Percentiles rank a stretch among this genome's conserved stretches.
These are phyloP conservation scores for Leccinum sublutescens DNA, from an alignment of 768 basidiomycete genomes.

Conservation along the genomic window DNA sequence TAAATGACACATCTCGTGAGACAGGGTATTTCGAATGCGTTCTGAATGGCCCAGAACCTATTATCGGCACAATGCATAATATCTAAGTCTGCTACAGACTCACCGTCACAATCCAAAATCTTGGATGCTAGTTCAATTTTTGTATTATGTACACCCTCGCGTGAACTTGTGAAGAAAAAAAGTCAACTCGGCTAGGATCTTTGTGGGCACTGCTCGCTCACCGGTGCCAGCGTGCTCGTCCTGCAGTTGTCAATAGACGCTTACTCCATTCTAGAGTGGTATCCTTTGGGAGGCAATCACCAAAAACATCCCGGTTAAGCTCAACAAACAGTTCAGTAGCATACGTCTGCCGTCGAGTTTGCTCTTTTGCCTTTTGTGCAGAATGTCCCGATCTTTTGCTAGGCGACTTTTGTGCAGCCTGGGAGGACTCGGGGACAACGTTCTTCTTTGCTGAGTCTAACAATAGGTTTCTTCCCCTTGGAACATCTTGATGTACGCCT, in stretches of 20 bases:
- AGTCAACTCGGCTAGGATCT: background rate
- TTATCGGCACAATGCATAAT: background rate
- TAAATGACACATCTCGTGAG: slow-evolving; percentile 92
- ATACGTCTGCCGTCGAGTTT: slow-evolving; percentile 46
- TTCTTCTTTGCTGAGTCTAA: slow-evolving; percentile 15
- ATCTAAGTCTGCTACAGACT: slow-evolving; percentile 8
- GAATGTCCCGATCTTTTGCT: slow-evolving; percentile 26
- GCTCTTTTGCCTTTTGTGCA: slow-evolving; percentile 41
- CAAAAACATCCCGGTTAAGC: slow-evolving; percentile 59
- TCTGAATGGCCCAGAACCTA: slow-evolving; percentile 41
- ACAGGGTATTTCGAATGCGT: slow-evolving; percentile 75
- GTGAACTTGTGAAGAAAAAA: slow-evolving; percentile 38
- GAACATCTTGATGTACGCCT: slow-evolving; percentile 11
- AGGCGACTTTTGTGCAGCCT: slow-evolving; percentile 11
- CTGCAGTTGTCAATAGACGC: slow-evolving; percentile 64
- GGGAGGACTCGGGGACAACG: background rate
- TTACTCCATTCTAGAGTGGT: slow-evolving; percentile 68
- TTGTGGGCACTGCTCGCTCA: slow-evolving; percentile 23
- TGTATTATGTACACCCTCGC: slow-evolving; percentile 55
- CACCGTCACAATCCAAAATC: slow-evolving; percentile 75
- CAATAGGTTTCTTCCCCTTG: slow-evolving; percentile 1
- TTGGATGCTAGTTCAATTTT: slow-evolving; percentile 82
- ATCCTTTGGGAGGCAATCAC: slow-evolving; percentile 47
- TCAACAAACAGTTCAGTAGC: slow-evolving; percentile 64
- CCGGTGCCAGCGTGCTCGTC: slow-evolving; percentile 66